These are phyloP conservation scores for Crithidia brevicula DNA, from an alignment of 208 protist genomes.

Conservation along the genomic window DNA sequence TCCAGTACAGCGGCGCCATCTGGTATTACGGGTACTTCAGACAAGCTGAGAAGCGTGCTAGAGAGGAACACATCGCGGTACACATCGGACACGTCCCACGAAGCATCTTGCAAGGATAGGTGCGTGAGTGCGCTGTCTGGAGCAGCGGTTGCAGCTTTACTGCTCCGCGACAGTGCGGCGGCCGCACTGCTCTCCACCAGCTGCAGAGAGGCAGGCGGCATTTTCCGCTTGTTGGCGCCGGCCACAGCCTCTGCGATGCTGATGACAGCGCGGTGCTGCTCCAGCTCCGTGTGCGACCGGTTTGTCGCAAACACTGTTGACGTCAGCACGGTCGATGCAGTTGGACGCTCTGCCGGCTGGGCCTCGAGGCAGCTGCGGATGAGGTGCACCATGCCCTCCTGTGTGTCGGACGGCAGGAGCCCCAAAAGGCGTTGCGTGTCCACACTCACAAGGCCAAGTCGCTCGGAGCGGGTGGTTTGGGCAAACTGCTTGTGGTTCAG, in stretches of 20 bases:
- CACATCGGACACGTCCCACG: background rate
- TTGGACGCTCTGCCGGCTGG: slow-evolving; percentile 4
- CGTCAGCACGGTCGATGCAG: background rate
- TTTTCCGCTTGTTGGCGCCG: slow-evolving; percentile 7
- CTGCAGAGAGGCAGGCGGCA: slow-evolving; percentile 10
- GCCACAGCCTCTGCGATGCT: slow-evolving; percentile 23
- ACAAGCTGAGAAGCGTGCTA: no score
- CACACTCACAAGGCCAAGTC: background rate
- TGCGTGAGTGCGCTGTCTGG: background rate
- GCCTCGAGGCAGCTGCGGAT: slow-evolving; percentile 21
- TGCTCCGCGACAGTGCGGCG: background rate
- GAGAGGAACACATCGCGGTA: slow-evolving; percentile 7
- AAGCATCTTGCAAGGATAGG: slow-evolving; percentile 5
- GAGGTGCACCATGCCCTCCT: slow-evolving; percentile 12
- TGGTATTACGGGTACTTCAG: no score
- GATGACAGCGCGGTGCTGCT: slow-evolving; percentile 20
- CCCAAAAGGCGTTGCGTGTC: background rate
- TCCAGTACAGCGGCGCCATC: no score
- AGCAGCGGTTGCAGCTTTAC: background rate
- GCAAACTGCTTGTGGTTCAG: slow-evolving; percentile 12
- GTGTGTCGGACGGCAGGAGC: slow-evolving; percentile 10
- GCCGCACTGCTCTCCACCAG: slow-evolving; percentile 6
- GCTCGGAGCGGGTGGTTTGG: slow-evolving; percentile 1
- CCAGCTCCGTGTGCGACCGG: slow-evolving; percentile 1
- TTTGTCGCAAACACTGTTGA: slow-evolving; percentile 5